phyloP scores from a whole-genome alignment of 2,329 filamentous ascomycete genomes.

The Emergomyces pasteurianus region DNA sequence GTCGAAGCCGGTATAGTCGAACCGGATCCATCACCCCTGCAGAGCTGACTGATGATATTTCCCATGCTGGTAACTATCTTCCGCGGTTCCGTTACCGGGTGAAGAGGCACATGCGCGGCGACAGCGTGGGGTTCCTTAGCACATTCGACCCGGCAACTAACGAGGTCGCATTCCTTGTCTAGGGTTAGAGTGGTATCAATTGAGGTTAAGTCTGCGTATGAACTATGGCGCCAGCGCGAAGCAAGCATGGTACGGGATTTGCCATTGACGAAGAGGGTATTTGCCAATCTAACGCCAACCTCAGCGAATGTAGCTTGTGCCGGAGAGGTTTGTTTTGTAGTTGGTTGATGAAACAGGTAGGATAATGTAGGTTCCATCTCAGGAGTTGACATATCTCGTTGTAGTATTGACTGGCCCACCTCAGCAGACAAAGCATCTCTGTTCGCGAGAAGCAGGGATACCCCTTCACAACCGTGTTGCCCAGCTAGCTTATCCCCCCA shows the following conservation, averaged over 20 bases:
- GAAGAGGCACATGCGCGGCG: slow-evolving; percentile 22
- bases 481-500: background rate
- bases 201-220: slow-evolving; percentile 4
- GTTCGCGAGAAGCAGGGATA: slow-evolving; percentile 22
- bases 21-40: slow-evolving; percentile 19
- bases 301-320: slow-evolving; percentile 14
- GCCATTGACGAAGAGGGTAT: slow-evolving; percentile 32
- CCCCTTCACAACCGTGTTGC: slow-evolving; percentile 20
- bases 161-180: slow-evolving; percentile 19
- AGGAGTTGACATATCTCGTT: slow-evolving; percentile 19
- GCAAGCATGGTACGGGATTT: slow-evolving; percentile 29
- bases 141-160: slow-evolving; percentile 20
- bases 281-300: slow-evolving; percentile 29
- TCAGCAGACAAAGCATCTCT: slow-evolving; percentile 20
- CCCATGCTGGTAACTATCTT: slow-evolving; percentile 32
- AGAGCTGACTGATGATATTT: slow-evolving; percentile 30
- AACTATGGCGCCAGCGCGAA: slow-evolving; percentile 23
- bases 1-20: slow-evolving; percentile 28
- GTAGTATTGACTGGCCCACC: slow-evolving; percentile 16
- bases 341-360: slow-evolving; percentile 17
- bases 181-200: slow-evolving; percentile 12
- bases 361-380: slow-evolving; percentile 21
- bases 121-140: slow-evolving; percentile 9
- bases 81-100: slow-evolving; percentile 26
- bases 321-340: slow-evolving; percentile 1